These are phyloP conservation scores for Pyrenochaeta sp. DNA, from an alignment of 2,329 filamentous ascomycete genomes.

Conservation along the genomic window DNA sequence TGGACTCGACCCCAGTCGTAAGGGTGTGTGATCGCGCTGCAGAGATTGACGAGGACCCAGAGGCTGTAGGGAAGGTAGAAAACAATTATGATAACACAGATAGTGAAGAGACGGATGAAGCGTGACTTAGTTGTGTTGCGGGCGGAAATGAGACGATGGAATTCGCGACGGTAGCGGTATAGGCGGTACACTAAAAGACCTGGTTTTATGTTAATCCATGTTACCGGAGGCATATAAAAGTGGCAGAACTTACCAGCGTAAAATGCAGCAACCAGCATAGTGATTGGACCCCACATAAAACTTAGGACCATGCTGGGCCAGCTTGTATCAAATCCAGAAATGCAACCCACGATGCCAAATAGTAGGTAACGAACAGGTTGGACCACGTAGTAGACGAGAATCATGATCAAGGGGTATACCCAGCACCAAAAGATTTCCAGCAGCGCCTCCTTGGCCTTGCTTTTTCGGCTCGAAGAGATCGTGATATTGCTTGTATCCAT, in stretches of 20 bases:
- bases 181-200: constrained; percentile 69
- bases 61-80: constrained; percentile 60
- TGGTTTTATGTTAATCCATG: constrained; percentile 39
- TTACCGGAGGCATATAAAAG: not conserved
- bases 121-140: constrained; percentile 65
- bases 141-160: constrained; percentile 63
- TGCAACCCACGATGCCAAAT: constrained; percentile 67
- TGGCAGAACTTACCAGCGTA: constrained; percentile 63
- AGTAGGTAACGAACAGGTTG: constrained; percentile 68
- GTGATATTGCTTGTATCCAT: constrained; percentile 66
- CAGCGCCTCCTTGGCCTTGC: constrained; percentile 56
- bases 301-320: constrained; percentile 66
- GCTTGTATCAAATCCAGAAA: constrained; percentile 61
- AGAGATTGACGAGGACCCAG: constrained; percentile 56
- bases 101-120: constrained; percentile 68
- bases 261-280: constrained; percentile 62
- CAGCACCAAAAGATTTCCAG: constrained; percentile 67
- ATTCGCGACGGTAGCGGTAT: constrained; percentile 66
- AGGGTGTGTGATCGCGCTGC: constrained; percentile 39
- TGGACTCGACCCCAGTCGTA: constrained; percentile 66
- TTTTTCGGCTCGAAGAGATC: constrained; percentile 59
- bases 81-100: constrained; percentile 61
- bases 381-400: constrained; percentile 66
- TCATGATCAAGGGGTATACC: constrained; percentile 62
- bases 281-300: constrained; percentile 64